Evolutionary conservation across 768 basidiomycete species (phyloP).

Genomic region (Termitomyces sp.): DNA sequence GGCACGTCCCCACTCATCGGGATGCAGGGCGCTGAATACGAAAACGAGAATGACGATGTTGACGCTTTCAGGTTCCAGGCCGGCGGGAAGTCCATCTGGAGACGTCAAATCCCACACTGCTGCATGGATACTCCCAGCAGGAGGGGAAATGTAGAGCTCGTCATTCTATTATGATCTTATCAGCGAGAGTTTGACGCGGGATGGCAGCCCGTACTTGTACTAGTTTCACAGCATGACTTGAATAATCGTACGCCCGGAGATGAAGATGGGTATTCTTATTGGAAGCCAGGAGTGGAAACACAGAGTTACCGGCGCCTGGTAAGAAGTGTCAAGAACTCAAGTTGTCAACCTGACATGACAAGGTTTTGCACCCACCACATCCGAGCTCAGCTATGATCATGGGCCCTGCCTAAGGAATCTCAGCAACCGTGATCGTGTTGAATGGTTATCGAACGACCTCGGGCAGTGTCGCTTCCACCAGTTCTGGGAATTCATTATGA

Average conservation of each 20-base stretch:
- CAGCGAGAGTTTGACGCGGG: neutral
- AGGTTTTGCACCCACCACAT: constrained; percentile 56
- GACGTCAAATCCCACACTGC: constrained; percentile 91
- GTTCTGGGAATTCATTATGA: constrained; percentile 90
- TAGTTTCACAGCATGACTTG: constrained; percentile 80
- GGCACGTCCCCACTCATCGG: constrained; percentile 84
- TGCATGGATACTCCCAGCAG: constrained; percentile 66
- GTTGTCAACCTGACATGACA: neutral
- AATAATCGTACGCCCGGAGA: constrained; percentile 87
- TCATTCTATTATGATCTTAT: constrained; percentile 45
- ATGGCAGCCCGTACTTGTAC: constrained; percentile 56
- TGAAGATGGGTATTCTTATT: constrained; percentile 77
- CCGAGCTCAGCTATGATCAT: constrained; percentile 82
- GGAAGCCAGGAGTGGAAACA: constrained; percentile 79
- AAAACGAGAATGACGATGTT: constrained; percentile 93
- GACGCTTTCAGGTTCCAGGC: constrained; percentile 59
- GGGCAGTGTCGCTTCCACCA: constrained; percentile 60
- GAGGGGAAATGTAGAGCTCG: constrained; percentile 60
- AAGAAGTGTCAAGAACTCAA: neutral
- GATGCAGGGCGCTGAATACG: constrained; percentile 90
- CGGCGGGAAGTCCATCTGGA: constrained; percentile 48
- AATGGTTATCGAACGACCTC: constrained; percentile 36
- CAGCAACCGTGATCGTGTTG: constrained; percentile 6
- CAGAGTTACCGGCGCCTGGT: constrained; percentile 88
- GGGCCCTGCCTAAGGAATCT: constrained; percentile 60